Evolutionary conservation across 2,329 filamentous ascomycete species (phyloP).

Genomic region (Colletotrichum graminicola): DNA sequence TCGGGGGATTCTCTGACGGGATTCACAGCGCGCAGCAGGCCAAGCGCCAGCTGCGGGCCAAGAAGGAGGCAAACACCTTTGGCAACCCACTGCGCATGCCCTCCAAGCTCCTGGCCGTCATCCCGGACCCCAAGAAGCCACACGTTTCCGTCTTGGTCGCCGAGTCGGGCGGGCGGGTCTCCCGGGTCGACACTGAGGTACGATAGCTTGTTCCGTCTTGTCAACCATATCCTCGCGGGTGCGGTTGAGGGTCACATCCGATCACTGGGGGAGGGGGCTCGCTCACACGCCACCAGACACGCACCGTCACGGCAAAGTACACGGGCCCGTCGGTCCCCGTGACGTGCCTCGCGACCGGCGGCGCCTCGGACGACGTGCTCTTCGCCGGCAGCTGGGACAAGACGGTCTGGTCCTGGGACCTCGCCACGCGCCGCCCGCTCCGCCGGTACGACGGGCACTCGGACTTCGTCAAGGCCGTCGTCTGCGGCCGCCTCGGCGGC

Average conservation of each 20-base stretch:
- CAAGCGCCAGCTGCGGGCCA: constrained; percentile 54
- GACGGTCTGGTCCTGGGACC: constrained; percentile 86
- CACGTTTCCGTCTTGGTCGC: constrained; percentile 78
- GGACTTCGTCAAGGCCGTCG: constrained; percentile 91
- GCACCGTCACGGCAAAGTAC: constrained; percentile 57
- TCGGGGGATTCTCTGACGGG: constrained; percentile 10
- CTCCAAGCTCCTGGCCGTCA: constrained; percentile 86
- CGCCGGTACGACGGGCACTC: constrained; percentile 79
- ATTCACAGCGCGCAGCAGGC: constrained; percentile 20
- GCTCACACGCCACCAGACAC: constrained; percentile 20
- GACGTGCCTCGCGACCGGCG: constrained; percentile 78
- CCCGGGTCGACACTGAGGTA: constrained; percentile 82
- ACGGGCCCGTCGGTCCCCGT: constrained; percentile 84
- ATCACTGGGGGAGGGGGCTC: neutral
- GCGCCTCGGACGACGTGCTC: constrained; percentile 67
- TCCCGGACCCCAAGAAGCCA: constrained; percentile 73
- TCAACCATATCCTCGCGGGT: neutral
- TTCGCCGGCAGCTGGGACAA: constrained; percentile 98
- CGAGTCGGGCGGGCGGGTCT: constrained; percentile 86
- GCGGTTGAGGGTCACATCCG: too few species aligned
- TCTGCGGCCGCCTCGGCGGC: constrained; percentile 70
- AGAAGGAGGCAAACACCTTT: constrained; percentile 80
- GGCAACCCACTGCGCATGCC: constrained; percentile 84
- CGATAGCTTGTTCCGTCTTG: constrained; percentile 31
- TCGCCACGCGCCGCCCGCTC: constrained; percentile 65